A percentile compares a stretch with the other conserved stretches of the same genome.
phyloP scores from a whole-genome alignment of 2,329 filamentous ascomycete species.

The Colletotrichum endophyticum region DNA sequence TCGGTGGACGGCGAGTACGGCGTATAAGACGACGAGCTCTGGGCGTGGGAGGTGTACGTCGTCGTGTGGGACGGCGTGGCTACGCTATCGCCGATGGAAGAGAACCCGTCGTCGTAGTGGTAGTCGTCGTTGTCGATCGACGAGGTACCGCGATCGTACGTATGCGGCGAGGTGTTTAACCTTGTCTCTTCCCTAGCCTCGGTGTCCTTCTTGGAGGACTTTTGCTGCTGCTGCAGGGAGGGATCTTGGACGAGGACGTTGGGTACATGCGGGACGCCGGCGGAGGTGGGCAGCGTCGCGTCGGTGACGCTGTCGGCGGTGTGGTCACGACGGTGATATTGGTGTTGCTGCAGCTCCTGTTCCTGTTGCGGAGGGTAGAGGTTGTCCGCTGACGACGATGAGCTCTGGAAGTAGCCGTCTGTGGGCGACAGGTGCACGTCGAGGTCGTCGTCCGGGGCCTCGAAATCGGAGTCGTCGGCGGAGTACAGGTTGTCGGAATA shows the following conservation, averaged over 20 bases:
- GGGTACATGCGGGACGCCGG: constrained; percentile 48
- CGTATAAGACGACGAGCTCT: constrained; percentile 20
- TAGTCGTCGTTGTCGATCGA: neutral
- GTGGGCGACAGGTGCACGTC: constrained; percentile 46
- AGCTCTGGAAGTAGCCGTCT: constrained; percentile 54
- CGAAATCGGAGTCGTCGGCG: constrained; percentile 15
- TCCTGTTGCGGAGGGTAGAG: constrained; percentile 25
- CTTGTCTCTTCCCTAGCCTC: constrained; percentile 48
- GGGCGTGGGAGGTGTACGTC: neutral
- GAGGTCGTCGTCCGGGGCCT: constrained; percentile 26
- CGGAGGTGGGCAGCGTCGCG: constrained; percentile 28
- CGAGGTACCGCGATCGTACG: neutral
- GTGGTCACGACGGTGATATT: neutral
- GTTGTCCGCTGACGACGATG: constrained; percentile 34
- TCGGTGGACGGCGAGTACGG: constrained; percentile 8
- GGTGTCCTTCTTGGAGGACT: constrained; percentile 39
- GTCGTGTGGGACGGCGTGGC: constrained; percentile 14
- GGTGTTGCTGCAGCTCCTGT: neutral
- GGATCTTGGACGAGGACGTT: constrained; percentile 56
- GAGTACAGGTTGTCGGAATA: constrained; percentile 41
- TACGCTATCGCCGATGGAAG: constrained; percentile 10
- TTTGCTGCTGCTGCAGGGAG: constrained; percentile 39
- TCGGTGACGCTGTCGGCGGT: constrained; percentile 22
- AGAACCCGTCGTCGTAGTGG: constrained; percentile 3
- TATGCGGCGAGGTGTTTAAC: constrained; percentile 28